phyloP scores from a whole-genome alignment of 1,284 basidiomycete genomes.

The Trametes hirsuta region DNA sequence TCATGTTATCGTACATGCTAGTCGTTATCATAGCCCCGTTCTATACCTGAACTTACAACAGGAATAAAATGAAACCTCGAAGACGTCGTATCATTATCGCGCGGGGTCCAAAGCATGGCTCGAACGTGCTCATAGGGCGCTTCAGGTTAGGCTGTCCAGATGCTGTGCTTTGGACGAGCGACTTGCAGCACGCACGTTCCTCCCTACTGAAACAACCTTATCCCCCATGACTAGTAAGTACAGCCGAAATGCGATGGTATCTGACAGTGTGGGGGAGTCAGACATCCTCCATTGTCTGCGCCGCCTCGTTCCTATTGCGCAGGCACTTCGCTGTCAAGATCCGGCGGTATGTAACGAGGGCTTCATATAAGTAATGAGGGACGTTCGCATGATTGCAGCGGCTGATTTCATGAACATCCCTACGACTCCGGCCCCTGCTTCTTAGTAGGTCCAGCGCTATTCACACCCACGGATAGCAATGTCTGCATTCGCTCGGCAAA shows the following conservation, averaged over 20 bases:
- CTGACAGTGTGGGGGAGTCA: background rate
- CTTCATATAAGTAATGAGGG: too few species aligned
- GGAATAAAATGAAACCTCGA: background rate
- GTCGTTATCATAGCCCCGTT: background rate
- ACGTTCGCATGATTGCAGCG: too few species aligned
- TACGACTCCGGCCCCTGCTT: too few species aligned
- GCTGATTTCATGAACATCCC: too few species aligned
- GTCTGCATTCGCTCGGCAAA: background rate
- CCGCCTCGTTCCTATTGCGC: background rate
- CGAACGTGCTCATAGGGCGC: background rate
- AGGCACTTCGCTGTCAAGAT: background rate
- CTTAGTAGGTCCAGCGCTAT: too few species aligned
- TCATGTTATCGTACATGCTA: background rate
- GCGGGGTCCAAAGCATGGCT: background rate
- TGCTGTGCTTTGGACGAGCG: background rate
- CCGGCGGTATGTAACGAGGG: too few species aligned
- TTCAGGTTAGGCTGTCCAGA: background rate
- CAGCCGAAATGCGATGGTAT: background rate
- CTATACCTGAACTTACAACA: background rate
- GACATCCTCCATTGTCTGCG: background rate
- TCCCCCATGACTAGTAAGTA: background rate
- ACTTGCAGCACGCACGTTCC: constrained; percentile 17
- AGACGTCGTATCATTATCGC: background rate
- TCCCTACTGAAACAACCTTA: background rate
- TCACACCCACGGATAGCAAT: background rate